Conservation (phyloP, 2,329 filamentous ascomycete genomes). For the Aureobasidium melanogenum region DNA sequence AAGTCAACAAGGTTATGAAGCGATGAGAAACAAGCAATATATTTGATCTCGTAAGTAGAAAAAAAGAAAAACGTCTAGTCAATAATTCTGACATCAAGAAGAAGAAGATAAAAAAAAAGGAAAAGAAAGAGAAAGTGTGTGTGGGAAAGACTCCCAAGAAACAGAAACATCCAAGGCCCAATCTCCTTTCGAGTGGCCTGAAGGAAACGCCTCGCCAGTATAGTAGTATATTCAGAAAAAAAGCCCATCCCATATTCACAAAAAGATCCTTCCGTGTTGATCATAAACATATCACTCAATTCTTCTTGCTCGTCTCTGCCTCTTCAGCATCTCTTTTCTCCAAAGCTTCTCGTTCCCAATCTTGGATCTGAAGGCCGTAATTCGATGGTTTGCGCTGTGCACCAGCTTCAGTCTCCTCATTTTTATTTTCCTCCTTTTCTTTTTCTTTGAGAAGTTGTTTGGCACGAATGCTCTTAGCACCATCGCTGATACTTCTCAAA, state of each 20-base stretch:
- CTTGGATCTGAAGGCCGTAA: conserved; percentile 6
- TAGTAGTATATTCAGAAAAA: neutral
- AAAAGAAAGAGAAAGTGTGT: neutral
- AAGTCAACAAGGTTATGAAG: neutral
- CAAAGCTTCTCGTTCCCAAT: conserved; percentile 10
- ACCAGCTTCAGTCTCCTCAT: neutral
- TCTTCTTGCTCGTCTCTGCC: neutral
- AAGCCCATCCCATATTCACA: neutral
- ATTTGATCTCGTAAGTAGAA: neutral
- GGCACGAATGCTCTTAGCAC: conserved; percentile 13
- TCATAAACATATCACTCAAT: neutral
- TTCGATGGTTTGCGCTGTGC: conserved; percentile 4
- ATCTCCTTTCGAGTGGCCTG: neutral
- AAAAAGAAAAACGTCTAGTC: neutral
- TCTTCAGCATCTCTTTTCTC: conserved; percentile 7
- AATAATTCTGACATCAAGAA: neutral
- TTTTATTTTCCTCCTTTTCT: neutral
- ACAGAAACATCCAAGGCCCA: neutral
- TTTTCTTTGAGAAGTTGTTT: neutral
- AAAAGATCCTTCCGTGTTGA: neutral
- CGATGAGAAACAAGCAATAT: neutral
- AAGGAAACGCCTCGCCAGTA: neutral
- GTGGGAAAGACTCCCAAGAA: neutral
- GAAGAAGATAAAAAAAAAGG: neutral
- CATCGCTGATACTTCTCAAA: conserved; percentile 26